These are phyloP conservation scores for Lepraria neglecta DNA, from an alignment of 495 filamentous ascomycete species.

Conservation along the genomic window DNA sequence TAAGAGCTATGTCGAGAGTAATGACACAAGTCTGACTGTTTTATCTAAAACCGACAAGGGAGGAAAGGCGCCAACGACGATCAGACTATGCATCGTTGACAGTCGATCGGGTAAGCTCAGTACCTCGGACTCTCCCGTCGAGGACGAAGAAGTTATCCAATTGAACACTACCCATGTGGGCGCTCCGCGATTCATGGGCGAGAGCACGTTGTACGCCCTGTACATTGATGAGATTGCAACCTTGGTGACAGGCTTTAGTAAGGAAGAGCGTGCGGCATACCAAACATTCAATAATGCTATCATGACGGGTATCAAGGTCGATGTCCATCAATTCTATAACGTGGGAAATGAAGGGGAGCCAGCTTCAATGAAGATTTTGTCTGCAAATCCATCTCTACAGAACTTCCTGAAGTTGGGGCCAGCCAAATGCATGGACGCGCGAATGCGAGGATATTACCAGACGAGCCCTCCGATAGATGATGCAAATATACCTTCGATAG, in stretches of 20 bases:
- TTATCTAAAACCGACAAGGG: constrained; percentile 26
- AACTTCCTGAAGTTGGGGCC: constrained; percentile 21
- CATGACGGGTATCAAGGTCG: constrained; percentile 18
- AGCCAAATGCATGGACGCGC: constrained; percentile 15
- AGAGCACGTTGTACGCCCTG: constrained; percentile 9
- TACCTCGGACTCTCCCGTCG: constrained; percentile 23
- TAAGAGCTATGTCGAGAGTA: constrained; percentile 62
- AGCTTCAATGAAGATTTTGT: constrained; percentile 19
- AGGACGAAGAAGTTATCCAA: constrained; percentile 25
- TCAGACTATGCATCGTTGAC: constrained; percentile 32
- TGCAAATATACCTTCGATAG: no score
- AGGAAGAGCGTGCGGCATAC: constrained; percentile 16
- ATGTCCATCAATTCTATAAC: constrained; percentile 27
- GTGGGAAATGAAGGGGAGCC: constrained; percentile 2
- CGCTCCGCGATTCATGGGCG: constrained; percentile 18
- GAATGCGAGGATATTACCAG: constrained; percentile 12
- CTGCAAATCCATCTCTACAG: constrained; percentile 15
- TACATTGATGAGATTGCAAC: constrained; percentile 17
- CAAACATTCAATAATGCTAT: constrained; percentile 13
- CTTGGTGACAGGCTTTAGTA: constrained; percentile 17
- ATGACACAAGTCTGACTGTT: constrained; percentile 52
- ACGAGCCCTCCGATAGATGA: no score
- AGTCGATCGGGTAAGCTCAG: constrained; percentile 23
- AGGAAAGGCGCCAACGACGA: constrained; percentile 28
- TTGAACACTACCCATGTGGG: constrained; percentile 20